Conservation (phyloP, 2,329 filamentous ascomycete species). For the Colletotrichum sp. region DNA sequence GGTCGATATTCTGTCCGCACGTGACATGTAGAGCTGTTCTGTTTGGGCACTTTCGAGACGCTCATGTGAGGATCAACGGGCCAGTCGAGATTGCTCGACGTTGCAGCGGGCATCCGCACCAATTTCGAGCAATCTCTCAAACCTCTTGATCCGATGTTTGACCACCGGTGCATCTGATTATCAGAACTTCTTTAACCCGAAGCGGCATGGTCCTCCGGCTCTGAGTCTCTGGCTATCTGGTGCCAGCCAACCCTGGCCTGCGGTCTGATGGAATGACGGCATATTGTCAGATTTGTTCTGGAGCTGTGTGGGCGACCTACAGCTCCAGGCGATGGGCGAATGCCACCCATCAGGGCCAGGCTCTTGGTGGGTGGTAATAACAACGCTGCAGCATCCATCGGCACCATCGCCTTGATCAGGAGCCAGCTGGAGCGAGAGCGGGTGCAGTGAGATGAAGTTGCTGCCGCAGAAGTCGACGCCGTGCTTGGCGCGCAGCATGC, state of each 20-base stretch:
- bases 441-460: not conserved
- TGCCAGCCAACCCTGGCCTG: not conserved
- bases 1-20: not conserved
- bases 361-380: not conserved
- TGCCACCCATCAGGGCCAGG: not conserved
- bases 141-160: not conserved
- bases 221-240: not conserved
- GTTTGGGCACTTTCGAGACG: not conserved
- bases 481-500: slow-evolving; percentile 8
- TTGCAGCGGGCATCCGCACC: slow-evolving; percentile 9
- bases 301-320: not conserved
- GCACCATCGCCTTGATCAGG: not conserved
- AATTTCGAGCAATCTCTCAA: slow-evolving; percentile 19
- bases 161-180: not conserved
- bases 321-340: not conserved
- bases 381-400: not conserved
- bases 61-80: slow-evolving; percentile 18
- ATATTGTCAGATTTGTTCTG: not conserved
- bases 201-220: not conserved
- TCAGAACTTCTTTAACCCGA: not conserved
- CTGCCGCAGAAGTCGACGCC: not conserved
- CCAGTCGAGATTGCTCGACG: slow-evolving; percentile 15
- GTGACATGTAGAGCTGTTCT: not conserved
- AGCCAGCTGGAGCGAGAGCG: not conserved
- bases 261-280: slow-evolving; percentile 11